Evolutionary conservation across 2,329 filamentous ascomycete species (phyloP), one percentile per base, ranked within the genome.

Genomic region (Talaromyces funiculosus): DNA sequence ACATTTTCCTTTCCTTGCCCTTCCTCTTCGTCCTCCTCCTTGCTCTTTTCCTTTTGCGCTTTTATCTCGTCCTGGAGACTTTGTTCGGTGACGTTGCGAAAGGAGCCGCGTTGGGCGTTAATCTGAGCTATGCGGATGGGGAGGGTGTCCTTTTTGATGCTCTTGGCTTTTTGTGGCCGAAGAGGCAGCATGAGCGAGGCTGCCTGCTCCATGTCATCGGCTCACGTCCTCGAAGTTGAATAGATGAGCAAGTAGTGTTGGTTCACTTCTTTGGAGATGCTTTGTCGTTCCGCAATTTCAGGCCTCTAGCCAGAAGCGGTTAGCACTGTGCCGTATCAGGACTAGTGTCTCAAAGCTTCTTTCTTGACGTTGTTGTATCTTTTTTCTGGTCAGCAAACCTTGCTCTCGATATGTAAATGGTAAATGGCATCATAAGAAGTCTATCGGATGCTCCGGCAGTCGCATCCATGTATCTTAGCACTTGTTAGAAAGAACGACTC

Each of bases 51-150:
- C 29, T 77, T 80, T 49, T 74, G 73, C 7, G 74, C 75, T 40
- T 77, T 76, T 18, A 94, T 86, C 68, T 94, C 87, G 37, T 87
- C 83, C 54, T 82, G 82, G 38, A 97, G 78, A 45, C 85, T 82
- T 55, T 86, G 82, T 73, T 96, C 90, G 54, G 86, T 90, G 64
- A 97, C 81, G 67, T 87, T 82, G 62, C 90, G 87, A 71, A 97
- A 95, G 24, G 90, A 90, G 14, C 90, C 90, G 62, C 89, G 87
- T 68, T 95, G 87, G 45, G 79, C 75, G 66, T 92, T 89, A 69
- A 96, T 88, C 66, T 92, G 90, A 61, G 83, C 79, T 66, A 97
- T 91, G 66, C 93, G 88, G 51, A 88, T 83, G 60, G 84, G 80
- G n/a, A 97, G 80, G 51, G 81, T 83, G 70, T 84, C 69, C 78